Evolutionary conservation across 805 yeast species (phyloP), one percentile per base, ranked within the genome.

Genomic region (Spathaspora hagerdaliae): DNA sequence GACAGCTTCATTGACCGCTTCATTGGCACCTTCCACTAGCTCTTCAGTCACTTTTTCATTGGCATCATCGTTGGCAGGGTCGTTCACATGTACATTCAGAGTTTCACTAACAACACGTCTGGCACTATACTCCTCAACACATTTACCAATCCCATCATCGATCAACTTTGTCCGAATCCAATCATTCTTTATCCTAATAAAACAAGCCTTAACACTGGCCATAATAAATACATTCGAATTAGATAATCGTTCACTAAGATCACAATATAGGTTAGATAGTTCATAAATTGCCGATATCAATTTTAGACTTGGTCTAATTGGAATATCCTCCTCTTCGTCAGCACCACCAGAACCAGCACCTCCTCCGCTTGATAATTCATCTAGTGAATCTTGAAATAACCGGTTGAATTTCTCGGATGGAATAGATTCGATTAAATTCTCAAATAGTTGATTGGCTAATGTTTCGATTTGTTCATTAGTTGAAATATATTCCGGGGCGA

Each of bases 121-220:
- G 24, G 24, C 24, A 19, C 24, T 19, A 19, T 19, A 19, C 24
- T 19, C 24, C 5, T 19, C 24, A 19, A 19, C 24, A 19, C 24
- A 19, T 19, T 19, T 19, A 19, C 2, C 24, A 19, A 19, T 19
- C 2, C 32, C 32, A 4, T 47, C 42, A 24, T 42, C 42, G 27
- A 60, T 42, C 31, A 56, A 37, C 9, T 41, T 39, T 3, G 47
- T 11, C 14, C 15, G 13, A 10, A 68, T 48, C 74, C 73, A 69
- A 5, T 53, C 42, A 44, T 64, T 65, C 49, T 71, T 71, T n/a
- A 44, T 42, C n/a, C 47, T 41, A 3, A 48, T 44, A 43, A 68
- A 70, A 1, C 48, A 36, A 0, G 42, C 38, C 14, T 36, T 50
- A 12, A 56, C 51, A 15, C 49, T 9, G 7, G 15, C 19, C 31